phyloP scores from a whole-genome alignment of 2,329 filamentous ascomycete species.

The Fusarium aywerte region DNA sequence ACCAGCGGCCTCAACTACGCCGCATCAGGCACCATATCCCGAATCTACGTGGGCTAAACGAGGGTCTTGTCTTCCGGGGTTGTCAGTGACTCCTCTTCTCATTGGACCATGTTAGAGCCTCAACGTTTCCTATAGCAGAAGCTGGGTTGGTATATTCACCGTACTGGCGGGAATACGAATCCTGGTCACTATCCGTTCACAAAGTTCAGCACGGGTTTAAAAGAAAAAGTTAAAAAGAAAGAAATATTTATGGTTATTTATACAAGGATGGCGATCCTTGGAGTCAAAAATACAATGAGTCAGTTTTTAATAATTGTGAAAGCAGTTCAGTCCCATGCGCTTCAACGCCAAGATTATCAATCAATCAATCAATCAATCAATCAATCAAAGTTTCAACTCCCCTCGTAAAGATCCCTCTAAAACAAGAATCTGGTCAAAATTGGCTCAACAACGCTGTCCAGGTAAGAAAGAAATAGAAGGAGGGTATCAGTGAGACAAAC shows the following conservation, averaged over 20 bases:
- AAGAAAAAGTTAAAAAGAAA: not conserved
- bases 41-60: not conserved
- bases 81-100: slow-evolving; percentile 7
- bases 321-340: slow-evolving; percentile 14
- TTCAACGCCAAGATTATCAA: slow-evolving; percentile 24
- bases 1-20: slow-evolving; percentile 14
- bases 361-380: slow-evolving; percentile 11
- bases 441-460: slow-evolving; percentile 5
- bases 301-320: slow-evolving; percentile 7
- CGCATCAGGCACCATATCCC: slow-evolving; percentile 14
- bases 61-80: not conserved
- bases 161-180: slow-evolving; percentile 2
- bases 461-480: slow-evolving; percentile 20
- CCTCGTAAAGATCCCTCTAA: slow-evolving; percentile 16
- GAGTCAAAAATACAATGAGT: slow-evolving; percentile 14
- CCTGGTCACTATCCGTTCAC: not conserved
- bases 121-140: slow-evolving; percentile 14
- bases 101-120: slow-evolving; percentile 17
- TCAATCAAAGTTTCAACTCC: slow-evolving; percentile 12
- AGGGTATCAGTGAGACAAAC: slow-evolving; percentile 36
- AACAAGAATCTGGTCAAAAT: not conserved
- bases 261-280: slow-evolving; percentile 19
- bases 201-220: not conserved
- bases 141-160: slow-evolving; percentile 14
- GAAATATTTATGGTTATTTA: slow-evolving; percentile 30